These are phyloP conservation scores for Neurospora hispaniola DNA, from an alignment of 495 filamentous ascomycete species.

Conservation along the genomic window DNA sequence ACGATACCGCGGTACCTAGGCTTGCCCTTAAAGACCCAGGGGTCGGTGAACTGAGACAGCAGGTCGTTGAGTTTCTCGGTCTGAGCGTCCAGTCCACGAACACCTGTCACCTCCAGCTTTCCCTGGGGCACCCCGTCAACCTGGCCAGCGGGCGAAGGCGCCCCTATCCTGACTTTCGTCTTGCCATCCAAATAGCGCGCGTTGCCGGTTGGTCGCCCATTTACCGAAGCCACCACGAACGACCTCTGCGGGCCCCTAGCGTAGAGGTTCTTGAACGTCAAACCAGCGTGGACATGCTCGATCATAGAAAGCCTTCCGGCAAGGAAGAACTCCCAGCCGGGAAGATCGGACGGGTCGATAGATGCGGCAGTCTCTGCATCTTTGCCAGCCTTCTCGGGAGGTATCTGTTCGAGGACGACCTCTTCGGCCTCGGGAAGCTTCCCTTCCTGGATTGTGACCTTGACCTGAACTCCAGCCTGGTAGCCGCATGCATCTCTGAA, in stretches of 20 bases:
- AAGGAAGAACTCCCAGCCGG: slow-evolving; percentile 22
- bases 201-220: slow-evolving; percentile 27
- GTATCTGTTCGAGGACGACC: slow-evolving; percentile 26
- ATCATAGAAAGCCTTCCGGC: slow-evolving; percentile 25
- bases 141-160: slow-evolving; percentile 1
- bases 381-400: background rate
- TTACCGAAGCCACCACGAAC: slow-evolving; percentile 37
- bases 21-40: slow-evolving; percentile 19
- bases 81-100: slow-evolving; percentile 56
- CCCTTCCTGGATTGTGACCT: slow-evolving; percentile 31
- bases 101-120: slow-evolving; percentile 33
- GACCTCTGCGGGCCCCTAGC: slow-evolving; percentile 34
- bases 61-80: slow-evolving; percentile 56
- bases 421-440: slow-evolving; percentile 27
- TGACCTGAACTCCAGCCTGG: slow-evolving; percentile 51
- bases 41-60: slow-evolving; percentile 44
- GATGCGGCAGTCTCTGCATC: slow-evolving; percentile 5
- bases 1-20: slow-evolving; percentile 47
- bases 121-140: slow-evolving; percentile 10
- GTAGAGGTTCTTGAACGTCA: slow-evolving; percentile 38
- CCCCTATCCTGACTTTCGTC: slow-evolving; percentile 26
- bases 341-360: slow-evolving; percentile 9
- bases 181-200: slow-evolving; percentile 28
- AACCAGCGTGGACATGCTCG: slow-evolving; percentile 37
- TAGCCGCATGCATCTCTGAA: slow-evolving; percentile 56